phyloP scores from a whole-genome alignment of 1,284 basidiomycete species.

The Hymenochaete sp. region DNA sequence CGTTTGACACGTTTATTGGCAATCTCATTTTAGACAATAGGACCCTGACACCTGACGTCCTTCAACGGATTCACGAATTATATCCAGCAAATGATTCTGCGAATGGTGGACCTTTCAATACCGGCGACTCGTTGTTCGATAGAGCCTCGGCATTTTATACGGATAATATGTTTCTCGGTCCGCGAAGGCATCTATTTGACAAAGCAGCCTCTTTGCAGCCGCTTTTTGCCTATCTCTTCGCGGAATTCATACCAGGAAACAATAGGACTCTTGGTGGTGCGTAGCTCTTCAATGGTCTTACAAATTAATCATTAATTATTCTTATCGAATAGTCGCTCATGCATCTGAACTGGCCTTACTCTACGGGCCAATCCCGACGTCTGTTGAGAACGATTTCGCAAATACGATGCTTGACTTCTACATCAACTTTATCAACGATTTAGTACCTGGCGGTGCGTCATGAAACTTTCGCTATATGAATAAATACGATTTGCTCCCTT shows the following conservation, averaged over 20 bases:
- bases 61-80: conserved; percentile 30
- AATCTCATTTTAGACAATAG: conserved; percentile 41
- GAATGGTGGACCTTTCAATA: conserved; percentile 43
- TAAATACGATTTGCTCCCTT: conserved; percentile 1
- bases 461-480: neutral
- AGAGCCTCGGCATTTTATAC: conserved; percentile 48
- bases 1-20: conserved; percentile 39
- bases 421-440: conserved; percentile 44
- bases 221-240: conserved; percentile 47
- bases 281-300: conserved; percentile 5
- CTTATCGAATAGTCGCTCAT: conserved; percentile 34
- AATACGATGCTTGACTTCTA: conserved; percentile 42
- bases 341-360: conserved; percentile 41
- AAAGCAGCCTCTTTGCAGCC: conserved; percentile 36
- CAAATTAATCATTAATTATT: neutral
- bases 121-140: conserved; percentile 51
- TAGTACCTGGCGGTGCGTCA: conserved; percentile 42
- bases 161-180: conserved; percentile 45
- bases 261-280: conserved; percentile 35
- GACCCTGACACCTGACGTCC: conserved; percentile 34
- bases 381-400: conserved; percentile 38
- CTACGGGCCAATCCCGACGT: conserved; percentile 36
- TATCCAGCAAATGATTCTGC: conserved; percentile 42
- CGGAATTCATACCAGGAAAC: conserved; percentile 45
- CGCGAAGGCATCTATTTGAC: conserved; percentile 41